Base-by-base conservation (phyloP, 495 filamentous ascomycete species). In the Hypoxylon cercidicola region DNA sequence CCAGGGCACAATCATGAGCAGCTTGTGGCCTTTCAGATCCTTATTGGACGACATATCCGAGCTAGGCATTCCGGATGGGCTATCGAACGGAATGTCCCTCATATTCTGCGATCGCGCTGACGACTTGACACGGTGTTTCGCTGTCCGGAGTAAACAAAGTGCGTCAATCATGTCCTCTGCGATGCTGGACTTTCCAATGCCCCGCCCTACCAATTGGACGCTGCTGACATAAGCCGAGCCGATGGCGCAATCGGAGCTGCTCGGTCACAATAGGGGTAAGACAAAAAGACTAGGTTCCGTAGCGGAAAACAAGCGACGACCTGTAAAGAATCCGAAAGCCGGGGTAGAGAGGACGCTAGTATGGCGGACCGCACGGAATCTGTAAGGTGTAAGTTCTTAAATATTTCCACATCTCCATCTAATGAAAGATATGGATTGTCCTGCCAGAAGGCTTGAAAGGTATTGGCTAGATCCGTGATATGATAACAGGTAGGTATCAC, bases 1-100 rank as follows among this genome's bases (percentile, higher is more conserved):
- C 47, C 75, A 78, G 5, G 84, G 81, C 3, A 84, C 69, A 16
- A 85, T 47, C 60, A 85, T 65, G 20, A 83, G 66, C 40, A 82
- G 72, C 51, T 77, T 82, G 66, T 82, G 79, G 54, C 76, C 75
- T 43, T 69, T 68, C 32, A 82, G 69, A 11, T 78, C 77, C 47
- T 64, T 72, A 72, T 80, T 82, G 9, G 58, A 4, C n/a, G 56
- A 19, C 66, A 61, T 65, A 3, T 30, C 35, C 10, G 43, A 25
- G 30, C 8, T 47, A 5, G 54, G 18, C 9, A 50, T 64, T 11
- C 66, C 51, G 25, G 60, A 69, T 49, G 64, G 64, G 20, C 62
- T 58, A 21, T 67, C 64, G n/a, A 18, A 16, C 20, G 58, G 34
- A 30, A 67, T 43, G 32, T 67, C 57, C 25, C 64, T 67, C 64